These are phyloP conservation scores for Brassica hybrid DNA, from an alignment of 441 rosid genomes.

Conservation along the genomic window DNA sequence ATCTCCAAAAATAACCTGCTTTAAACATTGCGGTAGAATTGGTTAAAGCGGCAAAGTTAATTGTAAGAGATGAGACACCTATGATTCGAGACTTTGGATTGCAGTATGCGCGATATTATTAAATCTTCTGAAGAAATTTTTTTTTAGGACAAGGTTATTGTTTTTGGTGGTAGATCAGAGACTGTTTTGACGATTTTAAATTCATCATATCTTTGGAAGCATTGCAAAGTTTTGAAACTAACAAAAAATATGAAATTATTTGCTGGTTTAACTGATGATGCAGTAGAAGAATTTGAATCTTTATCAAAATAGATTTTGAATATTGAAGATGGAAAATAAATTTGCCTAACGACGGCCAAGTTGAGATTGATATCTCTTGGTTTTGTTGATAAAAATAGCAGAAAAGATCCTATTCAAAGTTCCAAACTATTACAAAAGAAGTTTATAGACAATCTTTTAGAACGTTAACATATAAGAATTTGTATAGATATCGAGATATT, in stretches of 20 bases:
- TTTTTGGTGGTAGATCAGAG: background rate
- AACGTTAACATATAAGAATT: no score
- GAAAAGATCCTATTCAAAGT: background rate
- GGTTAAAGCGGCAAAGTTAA: no score
- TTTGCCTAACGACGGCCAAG: background rate
- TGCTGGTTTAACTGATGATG: background rate
- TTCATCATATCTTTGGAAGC: background rate
- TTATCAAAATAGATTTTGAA: background rate
- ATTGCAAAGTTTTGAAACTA: background rate
- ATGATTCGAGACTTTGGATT: no score
- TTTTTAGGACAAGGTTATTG: background rate
- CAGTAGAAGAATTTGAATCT: background rate
- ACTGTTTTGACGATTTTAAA: background rate
- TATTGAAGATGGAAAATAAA: background rate
- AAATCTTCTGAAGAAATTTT: background rate
- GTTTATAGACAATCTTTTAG: no score
- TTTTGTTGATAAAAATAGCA: background rate
- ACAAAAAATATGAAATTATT: background rate
- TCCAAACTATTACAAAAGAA: no score
- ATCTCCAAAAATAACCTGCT: no score
- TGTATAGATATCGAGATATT: no score
- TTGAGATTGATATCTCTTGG: background rate
- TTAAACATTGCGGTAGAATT: no score
- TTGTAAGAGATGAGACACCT: no score
- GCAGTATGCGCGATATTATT: background rate